phyloP scores from a whole-genome alignment of 306 rosid genomes.

The Vigna nakashimae region DNA sequence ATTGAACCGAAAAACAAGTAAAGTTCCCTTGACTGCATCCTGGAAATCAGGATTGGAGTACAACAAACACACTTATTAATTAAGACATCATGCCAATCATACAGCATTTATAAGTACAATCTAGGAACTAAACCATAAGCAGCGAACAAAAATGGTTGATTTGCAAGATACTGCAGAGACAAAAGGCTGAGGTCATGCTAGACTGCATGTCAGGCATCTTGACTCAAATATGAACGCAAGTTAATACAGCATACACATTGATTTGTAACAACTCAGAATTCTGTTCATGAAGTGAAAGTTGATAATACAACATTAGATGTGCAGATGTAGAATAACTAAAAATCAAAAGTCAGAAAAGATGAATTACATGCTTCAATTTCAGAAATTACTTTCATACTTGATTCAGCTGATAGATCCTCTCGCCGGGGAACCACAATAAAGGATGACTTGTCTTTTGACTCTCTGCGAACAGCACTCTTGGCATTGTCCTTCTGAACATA shows the following conservation, averaged over 20 bases:
- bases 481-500: constrained; percentile 81
- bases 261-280: not conserved
- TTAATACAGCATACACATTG: constrained; percentile 15
- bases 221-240: constrained; percentile 8
- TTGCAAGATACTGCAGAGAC: constrained; percentile 9
- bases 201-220: constrained; percentile 1
- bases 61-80: not conserved
- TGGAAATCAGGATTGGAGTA: too few relatives aligned
- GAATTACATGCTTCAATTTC: constrained; percentile 64
- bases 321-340: constrained; percentile 4
- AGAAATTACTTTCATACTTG: constrained; percentile 61
- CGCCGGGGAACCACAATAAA: constrained; percentile 64
- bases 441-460: constrained; percentile 63
- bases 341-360: constrained; percentile 13
- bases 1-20: too few relatives aligned
- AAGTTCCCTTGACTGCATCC: too few relatives aligned
- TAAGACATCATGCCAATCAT: not conserved
- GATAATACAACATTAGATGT: constrained; percentile 6
- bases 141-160: not conserved
- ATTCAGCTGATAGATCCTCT: constrained; percentile 65
- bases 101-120: constrained; percentile 13
- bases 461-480: constrained; percentile 61
- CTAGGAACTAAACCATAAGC: constrained; percentile 18
- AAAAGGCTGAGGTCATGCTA: constrained; percentile 12
- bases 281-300: constrained; percentile 12